These are phyloP conservation scores for Suillus weaverae DNA, from an alignment of 768 basidiomycete genomes.

Conservation along the genomic window DNA sequence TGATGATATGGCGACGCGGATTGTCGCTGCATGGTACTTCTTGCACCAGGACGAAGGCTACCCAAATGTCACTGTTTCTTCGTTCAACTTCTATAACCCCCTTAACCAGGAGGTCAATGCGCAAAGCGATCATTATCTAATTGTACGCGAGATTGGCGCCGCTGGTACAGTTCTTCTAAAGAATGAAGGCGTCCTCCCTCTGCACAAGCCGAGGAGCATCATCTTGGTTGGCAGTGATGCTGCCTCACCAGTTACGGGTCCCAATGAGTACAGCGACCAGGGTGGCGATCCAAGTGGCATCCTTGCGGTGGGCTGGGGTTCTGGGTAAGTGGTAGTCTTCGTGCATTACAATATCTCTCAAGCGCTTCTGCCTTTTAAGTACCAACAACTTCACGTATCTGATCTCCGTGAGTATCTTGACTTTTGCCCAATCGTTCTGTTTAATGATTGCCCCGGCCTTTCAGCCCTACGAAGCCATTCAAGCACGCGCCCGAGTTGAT, in stretches of 20 bases:
- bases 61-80: slow-evolving; percentile 25
- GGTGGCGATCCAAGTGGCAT: slow-evolving; percentile 63
- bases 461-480: slow-evolving; percentile 80
- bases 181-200: slow-evolving; percentile 59
- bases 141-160: slow-evolving; percentile 63
- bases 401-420: slow-evolving; percentile 52
- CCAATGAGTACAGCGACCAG: slow-evolving; percentile 67
- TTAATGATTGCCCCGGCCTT: not conserved
- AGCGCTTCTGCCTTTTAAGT: slow-evolving; percentile 25
- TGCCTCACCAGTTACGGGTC: slow-evolving; percentile 63
- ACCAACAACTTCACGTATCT: slow-evolving; percentile 80
- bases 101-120: slow-evolving; percentile 52
- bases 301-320: slow-evolving; percentile 93
- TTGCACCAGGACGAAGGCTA: slow-evolving; percentile 33
- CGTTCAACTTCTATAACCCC: slow-evolving; percentile 29
- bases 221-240: slow-evolving; percentile 65
- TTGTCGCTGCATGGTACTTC: slow-evolving; percentile 63
- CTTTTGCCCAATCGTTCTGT: not conserved
- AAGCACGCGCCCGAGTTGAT: slow-evolving; percentile 65
- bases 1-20: slow-evolving; percentile 73
- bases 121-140: slow-evolving; percentile 48
- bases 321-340: slow-evolving; percentile 44
- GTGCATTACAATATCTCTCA: slow-evolving; percentile 33
- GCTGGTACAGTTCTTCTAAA: slow-evolving; percentile 70
- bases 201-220: slow-evolving; percentile 58